Percentiles rank a stretch among this genome's conserved stretches.
phyloP scores from a whole-genome alignment of 176 grass and related monocot species.

The Avena atlantica region DNA sequence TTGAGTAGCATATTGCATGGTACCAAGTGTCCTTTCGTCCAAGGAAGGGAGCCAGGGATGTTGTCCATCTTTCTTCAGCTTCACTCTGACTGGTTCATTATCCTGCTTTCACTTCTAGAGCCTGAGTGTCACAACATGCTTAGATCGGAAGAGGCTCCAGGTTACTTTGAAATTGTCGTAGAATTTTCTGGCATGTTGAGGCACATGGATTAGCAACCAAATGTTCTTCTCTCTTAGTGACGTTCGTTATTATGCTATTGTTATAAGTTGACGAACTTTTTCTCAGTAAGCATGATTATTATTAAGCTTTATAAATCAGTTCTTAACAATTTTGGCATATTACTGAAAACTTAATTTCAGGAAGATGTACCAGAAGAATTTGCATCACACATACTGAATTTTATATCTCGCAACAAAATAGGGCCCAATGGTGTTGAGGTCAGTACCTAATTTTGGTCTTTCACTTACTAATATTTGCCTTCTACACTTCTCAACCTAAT shows the following conservation, averaged over 20 bases:
- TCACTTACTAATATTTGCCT: conserved; percentile 13
- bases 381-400: conserved; percentile 78
- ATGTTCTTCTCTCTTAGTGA: neutral
- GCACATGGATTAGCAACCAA: conserved; percentile 13
- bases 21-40: conserved; percentile 17
- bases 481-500: neutral
- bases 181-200: neutral
- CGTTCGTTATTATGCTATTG: conserved; percentile 7
- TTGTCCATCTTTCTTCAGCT: neutral
- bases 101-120: conserved; percentile 23
- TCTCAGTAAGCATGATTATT: conserved; percentile 1
- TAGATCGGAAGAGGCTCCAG: conserved; percentile 18
- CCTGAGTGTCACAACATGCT: neutral
- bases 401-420: conserved; percentile 89
- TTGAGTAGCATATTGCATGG: conserved; percentile 8
- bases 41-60: conserved; percentile 20
- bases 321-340: conserved; percentile 15
- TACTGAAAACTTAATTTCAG: conserved; percentile 59
- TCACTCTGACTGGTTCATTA: neutral
- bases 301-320: neutral
- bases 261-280: neutral
- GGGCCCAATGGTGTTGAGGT: conserved; percentile 92
- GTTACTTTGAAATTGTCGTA: conserved; percentile 1
- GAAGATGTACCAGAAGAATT: conserved; percentile 98
- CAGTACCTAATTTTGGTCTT: conserved; percentile 21